Base-by-base conservation (phyloP, 2,329 filamentous ascomycete genomes). In the Fusarium sp. region DNA sequence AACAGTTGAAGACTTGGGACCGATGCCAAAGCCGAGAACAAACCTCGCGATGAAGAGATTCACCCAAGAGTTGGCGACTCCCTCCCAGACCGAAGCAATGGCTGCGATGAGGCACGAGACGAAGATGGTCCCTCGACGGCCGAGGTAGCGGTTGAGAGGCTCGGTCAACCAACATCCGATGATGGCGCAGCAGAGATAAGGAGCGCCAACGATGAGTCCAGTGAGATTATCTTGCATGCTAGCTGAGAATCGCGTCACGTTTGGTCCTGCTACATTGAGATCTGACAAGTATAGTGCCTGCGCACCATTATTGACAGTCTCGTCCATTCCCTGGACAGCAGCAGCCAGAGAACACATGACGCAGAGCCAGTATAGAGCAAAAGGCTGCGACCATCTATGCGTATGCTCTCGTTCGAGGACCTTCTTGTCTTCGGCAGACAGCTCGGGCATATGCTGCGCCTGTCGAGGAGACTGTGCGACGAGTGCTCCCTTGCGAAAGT, bases 401-500 rank as follows among this genome's bases (percentile, higher is more conserved):
- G 73, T 75, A 6, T 67, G 62, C 62, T 82, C 81, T 1, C 70
- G 72, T 3, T 79, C 64, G 1, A 82, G 72, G 2, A 79, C 56
- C 3, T 59, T 71, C 64, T 79, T 81, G 35, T 81, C 80, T 3
- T 77, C 71, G 5, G 79, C 76, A 50, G 32, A 37, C 4, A 82
- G 75, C 9, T 63, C 59, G 2, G 65, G 52, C 10, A 82, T 73
- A 14, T 67, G 50, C 45, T 81, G 79, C 30, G 68, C 61, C 3
- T 71, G 73, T 65, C 85, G 83, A 11, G 83, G 84, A 3, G 83
- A 82, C 63, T 83, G 87, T 6, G 88, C 88, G 37, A 89, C 77
- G 23, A 89, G 81, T 9, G 87, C 88, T 5, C 87, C 88, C 57
- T 87, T 81, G 50, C 83, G 84, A 75, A 90, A 90, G 48, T 85